phyloP scores from a whole-genome alignment of 1,284 basidiomycete species.

The Phlebopus sp. region DNA sequence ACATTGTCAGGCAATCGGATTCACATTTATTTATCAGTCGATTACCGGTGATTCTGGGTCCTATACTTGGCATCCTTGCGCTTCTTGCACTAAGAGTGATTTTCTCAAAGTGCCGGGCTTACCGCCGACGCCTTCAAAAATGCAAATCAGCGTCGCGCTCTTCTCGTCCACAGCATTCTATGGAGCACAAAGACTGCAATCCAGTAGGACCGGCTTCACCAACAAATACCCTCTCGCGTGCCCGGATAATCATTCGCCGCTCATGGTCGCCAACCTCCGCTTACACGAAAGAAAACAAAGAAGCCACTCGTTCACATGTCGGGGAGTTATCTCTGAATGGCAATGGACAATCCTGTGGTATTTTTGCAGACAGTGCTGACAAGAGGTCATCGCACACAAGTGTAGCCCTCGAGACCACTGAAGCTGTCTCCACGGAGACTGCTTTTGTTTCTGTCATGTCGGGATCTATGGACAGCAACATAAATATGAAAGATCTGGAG shows the following conservation, averaged over 20 bases:
- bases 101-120: slow-evolving; percentile 7
- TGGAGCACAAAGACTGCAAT: not conserved
- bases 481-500: not conserved
- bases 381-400: slow-evolving; percentile 14
- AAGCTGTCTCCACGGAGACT: slow-evolving; percentile 14
- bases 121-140: not conserved
- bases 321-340: slow-evolving; percentile 15
- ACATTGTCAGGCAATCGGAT: not conserved
- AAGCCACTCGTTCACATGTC: not conserved
- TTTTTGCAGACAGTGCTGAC: slow-evolving; percentile 14
- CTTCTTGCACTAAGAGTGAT: slow-evolving; percentile 7
- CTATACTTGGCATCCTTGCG: slow-evolving; percentile 7
- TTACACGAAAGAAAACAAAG: not conserved
- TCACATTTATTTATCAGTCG: slow-evolving; percentile 9
- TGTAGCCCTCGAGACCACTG: slow-evolving; percentile 4
- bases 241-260: slow-evolving; percentile 2
- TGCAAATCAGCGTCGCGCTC: not conserved
- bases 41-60: slow-evolving; percentile 11
- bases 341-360: slow-evolving; percentile 12
- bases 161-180: not conserved
- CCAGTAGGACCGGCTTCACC: slow-evolving; percentile 1
- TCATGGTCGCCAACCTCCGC: not conserved
- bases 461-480: not conserved
- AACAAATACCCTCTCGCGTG: not conserved
- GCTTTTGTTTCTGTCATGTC: slow-evolving; percentile 1